Evolutionary conservation across 192 early-diverging fungal genomes (phyloP), one percentile per base, ranked within the genome.

Genomic region (Entophlyctis luteolus): DNA sequence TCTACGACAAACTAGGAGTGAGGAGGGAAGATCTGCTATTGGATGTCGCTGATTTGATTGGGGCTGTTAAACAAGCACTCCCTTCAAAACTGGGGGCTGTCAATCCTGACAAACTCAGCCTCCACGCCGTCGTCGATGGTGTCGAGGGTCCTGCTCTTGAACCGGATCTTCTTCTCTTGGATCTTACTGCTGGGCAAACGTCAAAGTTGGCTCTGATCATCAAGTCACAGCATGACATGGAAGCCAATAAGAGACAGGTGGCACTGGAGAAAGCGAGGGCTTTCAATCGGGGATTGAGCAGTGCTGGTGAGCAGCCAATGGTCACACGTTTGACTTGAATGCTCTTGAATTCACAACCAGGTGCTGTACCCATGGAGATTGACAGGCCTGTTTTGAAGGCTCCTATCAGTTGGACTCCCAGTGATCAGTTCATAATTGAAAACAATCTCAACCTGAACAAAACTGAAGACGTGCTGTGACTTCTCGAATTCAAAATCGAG

Each of bases 31-130:
- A n/a, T n/a, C n/a, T n/a, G n/a, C n/a, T n/a, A n/a, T n/a, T n/a
- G n/a, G n/a, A n/a, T n/a, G 55, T 56, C 55, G 55, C 55, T 56
- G 10, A 56, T 23, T 56, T 56, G 55, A 56, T 56, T 35, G 55
- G 25, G 55, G 55, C 55, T 56, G 49, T 22, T 5, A 52, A 52
- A 22, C 5, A 5, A 52, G 49, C 49, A 52, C 5, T 56, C 55
- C 5, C 33, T 10, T 23, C 55, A 35, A 5, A 8, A 10, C 55
- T 56, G 25, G 55, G 6, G 14, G 10, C 12, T 32, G 5, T 34
- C 23, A 6, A 10, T 23, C 33, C 23, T 6, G 55, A 5, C 31
- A 6, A 56, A 56, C 33, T 33, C 55, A 56, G 31, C 23, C 33
- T 56, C 55, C 55, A 56, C 33, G 5, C 55, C 36, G 55, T 56